Evolutionary conservation across 2,329 filamentous ascomycete species (phyloP), one percentile per base, ranked within the genome.

Genomic region (Clarireedia monteithiana): DNA sequence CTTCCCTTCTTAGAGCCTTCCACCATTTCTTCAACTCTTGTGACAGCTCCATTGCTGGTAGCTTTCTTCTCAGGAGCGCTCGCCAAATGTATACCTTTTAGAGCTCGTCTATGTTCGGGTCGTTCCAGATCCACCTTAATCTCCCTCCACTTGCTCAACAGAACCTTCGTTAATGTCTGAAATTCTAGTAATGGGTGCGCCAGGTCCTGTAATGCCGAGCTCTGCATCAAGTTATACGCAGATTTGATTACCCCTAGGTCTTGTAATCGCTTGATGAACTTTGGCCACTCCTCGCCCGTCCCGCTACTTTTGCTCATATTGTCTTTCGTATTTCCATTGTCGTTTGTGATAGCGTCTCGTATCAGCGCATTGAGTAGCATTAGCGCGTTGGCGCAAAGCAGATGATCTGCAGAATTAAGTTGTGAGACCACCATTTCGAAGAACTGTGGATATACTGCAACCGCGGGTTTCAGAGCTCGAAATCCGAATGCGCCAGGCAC

Each of bases 301-400:
- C 69, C 70, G 48, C 61, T 62, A 10, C 66, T 66, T 60, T 71
- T 72, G 14, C 69, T 66, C 4, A 61, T 59, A 9, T 66, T 67
- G 30, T 67, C 61, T 23, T 70, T 67, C 40, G 46, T 38, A 15
- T 50, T 24, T 2, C 53, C 53, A 45, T 77, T 77, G 52, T 92
- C 89, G 66, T 82, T 85, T 27, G 88, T 87, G 51, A 97, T 84
- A 5, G 91, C 88, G 70, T 99, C 94, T 52, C 94, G 82, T 75
- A 97, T 95, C 48, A 99, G 77, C 0, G 92, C 90, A 70, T 99
- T 99, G 71, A 99, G 89, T 56, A 99, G 77, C 77, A 96, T 94
- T 53, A 99, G 78, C 1, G 94, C 89, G 73, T 96, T 97, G 61
- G 91, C 92, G 73, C 94, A 97, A 30, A 99, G 80, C 3, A 91